phyloP scores from a whole-genome alignment of 2,329 filamentous ascomycete genomes.

The Cylindrodendrum hubeiense region DNA sequence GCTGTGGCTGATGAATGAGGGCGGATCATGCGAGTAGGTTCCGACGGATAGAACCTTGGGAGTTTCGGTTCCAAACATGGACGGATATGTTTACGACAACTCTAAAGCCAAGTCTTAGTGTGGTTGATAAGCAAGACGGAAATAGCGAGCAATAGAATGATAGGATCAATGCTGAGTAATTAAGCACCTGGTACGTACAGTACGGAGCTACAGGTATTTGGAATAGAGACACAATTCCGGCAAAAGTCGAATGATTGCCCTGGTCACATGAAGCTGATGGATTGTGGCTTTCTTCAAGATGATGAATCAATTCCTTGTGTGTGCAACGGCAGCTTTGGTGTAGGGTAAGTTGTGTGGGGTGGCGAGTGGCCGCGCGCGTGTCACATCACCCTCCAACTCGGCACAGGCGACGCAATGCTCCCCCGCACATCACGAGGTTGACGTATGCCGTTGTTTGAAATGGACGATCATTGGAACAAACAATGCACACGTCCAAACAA shows the following conservation, averaged over 20 bases:
- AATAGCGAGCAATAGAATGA: background rate
- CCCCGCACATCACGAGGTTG: slow-evolving; percentile 11
- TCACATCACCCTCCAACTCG: background rate
- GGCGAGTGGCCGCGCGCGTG: background rate
- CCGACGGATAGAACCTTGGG: background rate
- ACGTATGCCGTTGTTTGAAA: slow-evolving; percentile 10
- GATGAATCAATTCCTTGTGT: background rate
- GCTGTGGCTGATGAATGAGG: background rate
- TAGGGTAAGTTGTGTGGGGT: background rate
- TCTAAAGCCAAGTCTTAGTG: too few species aligned
- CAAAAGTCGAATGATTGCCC: background rate
- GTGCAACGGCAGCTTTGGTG: background rate
- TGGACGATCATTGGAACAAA: background rate
- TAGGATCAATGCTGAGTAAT: background rate
- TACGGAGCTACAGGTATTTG: background rate
- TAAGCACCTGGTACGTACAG: background rate
- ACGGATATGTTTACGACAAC: too few species aligned
- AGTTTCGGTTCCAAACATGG: background rate
- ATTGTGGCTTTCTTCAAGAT: background rate
- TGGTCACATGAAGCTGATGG: background rate
- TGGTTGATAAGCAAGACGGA: background rate
- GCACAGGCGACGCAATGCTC: slow-evolving; percentile 3
- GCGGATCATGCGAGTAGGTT: background rate
- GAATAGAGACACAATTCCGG: background rate
- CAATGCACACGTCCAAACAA: background rate